Conservation (phyloP, 352 stramenopile genomes). For the Elongisporangium anandrum region DNA sequence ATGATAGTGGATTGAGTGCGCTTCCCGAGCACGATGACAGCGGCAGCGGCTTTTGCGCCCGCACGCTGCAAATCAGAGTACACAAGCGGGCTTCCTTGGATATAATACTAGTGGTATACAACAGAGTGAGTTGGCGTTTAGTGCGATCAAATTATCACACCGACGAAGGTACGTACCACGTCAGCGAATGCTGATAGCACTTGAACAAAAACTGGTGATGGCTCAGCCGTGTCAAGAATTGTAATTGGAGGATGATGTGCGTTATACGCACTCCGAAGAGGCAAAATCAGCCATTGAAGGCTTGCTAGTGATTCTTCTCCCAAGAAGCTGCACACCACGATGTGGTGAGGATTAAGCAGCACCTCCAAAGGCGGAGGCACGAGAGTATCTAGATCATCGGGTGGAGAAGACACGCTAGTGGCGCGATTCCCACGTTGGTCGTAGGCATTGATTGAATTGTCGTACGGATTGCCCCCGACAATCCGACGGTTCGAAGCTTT, state of each 20-base stretch:
- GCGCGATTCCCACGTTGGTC: constrained; percentile 15
- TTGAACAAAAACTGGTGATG: constrained; percentile 39
- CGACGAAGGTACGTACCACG: constrained; percentile 41
- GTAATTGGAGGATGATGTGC: constrained; percentile 64
- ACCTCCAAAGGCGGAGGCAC: constrained; percentile 50
- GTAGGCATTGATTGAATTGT: constrained; percentile 22
- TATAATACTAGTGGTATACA: constrained; percentile 65
- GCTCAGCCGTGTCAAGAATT: constrained; percentile 68
- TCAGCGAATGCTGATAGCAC: constrained; percentile 50
- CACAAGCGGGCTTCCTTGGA: constrained; percentile 70
- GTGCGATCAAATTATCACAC: background rate
- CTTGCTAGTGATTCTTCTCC: constrained; percentile 71
- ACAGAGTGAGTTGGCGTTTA: background rate
- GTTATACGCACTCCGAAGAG: constrained; percentile 48
- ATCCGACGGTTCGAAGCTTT: constrained; percentile 27
- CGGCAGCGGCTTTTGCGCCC: constrained; percentile 69
- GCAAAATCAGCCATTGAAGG: constrained; percentile 74
- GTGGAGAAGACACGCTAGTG: constrained; percentile 19
- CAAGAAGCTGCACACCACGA: constrained; percentile 83
- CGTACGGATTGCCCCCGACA: constrained; percentile 37
- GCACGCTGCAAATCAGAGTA: constrained; percentile 77
- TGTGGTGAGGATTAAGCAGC: constrained; percentile 58
- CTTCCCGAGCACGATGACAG: constrained; percentile 81
- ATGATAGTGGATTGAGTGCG: constrained; percentile 33
- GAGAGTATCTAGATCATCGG: constrained; percentile 18